Evolutionary conservation across 2,329 filamentous ascomycete genomes (phyloP).

Genomic region (Alternaria arborescens): DNA sequence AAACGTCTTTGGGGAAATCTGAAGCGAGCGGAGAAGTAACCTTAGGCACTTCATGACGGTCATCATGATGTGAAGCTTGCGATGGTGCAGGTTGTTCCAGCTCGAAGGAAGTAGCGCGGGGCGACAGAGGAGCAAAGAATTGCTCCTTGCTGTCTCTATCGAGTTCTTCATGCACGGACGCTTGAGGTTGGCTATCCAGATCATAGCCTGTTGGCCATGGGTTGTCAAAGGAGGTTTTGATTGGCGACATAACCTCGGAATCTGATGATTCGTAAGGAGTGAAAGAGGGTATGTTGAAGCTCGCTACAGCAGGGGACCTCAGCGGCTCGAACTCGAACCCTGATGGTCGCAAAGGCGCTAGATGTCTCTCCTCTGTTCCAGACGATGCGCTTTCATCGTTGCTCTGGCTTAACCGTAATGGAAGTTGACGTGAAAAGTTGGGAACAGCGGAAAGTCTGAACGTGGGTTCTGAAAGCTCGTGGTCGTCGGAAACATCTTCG

Average conservation of each 20-base stretch:
- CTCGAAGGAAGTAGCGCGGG: conserved; percentile 30
- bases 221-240: conserved; percentile 41
- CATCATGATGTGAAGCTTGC: not conserved
- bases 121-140: conserved; percentile 30
- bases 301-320: conserved; percentile 38
- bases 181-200: conserved; percentile 21
- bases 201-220: conserved; percentile 43
- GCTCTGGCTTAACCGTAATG: conserved; percentile 33
- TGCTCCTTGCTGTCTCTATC: conserved; percentile 19
- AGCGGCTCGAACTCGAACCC: conserved; percentile 37
- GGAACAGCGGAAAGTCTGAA: conserved; percentile 35
- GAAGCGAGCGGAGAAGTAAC: conserved; percentile 52
- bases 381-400: conserved; percentile 22
- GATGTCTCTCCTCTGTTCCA: conserved; percentile 21
- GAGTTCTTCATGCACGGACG: conserved; percentile 18
- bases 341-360: conserved; percentile 30
- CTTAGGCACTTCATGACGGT: conserved; percentile 21
- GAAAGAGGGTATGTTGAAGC: conserved; percentile 26
- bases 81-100: conserved; percentile 9
- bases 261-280: conserved; percentile 23
- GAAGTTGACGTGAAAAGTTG: conserved; percentile 52
- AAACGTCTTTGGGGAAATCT: conserved; percentile 47
- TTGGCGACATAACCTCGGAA: conserved; percentile 39
- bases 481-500: conserved; percentile 13
- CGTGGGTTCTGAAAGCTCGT: conserved; percentile 22